Evolutionary conservation across 768 basidiomycete species (phyloP).

Genomic region (Xerocomellus dryophilus): DNA sequence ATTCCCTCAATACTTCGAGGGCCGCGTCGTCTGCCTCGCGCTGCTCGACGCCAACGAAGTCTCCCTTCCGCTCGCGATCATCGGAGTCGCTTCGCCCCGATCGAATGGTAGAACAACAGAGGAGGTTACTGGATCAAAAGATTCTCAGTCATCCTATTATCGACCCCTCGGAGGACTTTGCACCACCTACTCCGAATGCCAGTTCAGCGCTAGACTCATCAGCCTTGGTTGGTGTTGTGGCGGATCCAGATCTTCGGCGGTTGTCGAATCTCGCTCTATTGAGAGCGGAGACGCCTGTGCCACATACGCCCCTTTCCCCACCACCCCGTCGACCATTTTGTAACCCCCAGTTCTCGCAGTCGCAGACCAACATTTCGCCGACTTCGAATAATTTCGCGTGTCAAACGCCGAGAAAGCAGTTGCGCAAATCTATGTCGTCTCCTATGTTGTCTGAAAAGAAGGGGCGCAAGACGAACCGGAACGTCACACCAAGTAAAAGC

Average conservation of each 20-base stretch:
- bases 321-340: conserved; percentile 52
- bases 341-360: conserved; percentile 49
- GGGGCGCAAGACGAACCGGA: conserved; percentile 31
- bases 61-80: conserved; percentile 20
- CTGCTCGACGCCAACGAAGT: conserved; percentile 38
- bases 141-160: conserved; percentile 43
- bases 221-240: conserved; percentile 16
- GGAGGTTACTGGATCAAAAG: conserved; percentile 39
- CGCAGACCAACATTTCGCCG: conserved; percentile 50
- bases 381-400: background rate
- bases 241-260: conserved; percentile 34
- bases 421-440: conserved; percentile 54
- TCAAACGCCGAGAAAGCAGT: conserved; percentile 17
- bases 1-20: conserved; percentile 62
- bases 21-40: conserved; percentile 37
- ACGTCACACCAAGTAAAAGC: conserved; percentile 34
- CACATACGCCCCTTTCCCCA: conserved; percentile 60
- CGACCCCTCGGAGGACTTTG: conserved; percentile 32
- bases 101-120: conserved; percentile 22
- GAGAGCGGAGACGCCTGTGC: conserved; percentile 67
- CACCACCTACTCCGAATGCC: conserved; percentile 19
- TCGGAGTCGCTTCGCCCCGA: conserved; percentile 22
- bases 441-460: conserved; percentile 49
- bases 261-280: conserved; percentile 45
- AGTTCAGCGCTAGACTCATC: conserved; percentile 6